Evolutionary conservation across 345 rosid genomes (phyloP), one percentile per base, ranked within the genome.

Genomic region (Lepidium didymum): DNA sequence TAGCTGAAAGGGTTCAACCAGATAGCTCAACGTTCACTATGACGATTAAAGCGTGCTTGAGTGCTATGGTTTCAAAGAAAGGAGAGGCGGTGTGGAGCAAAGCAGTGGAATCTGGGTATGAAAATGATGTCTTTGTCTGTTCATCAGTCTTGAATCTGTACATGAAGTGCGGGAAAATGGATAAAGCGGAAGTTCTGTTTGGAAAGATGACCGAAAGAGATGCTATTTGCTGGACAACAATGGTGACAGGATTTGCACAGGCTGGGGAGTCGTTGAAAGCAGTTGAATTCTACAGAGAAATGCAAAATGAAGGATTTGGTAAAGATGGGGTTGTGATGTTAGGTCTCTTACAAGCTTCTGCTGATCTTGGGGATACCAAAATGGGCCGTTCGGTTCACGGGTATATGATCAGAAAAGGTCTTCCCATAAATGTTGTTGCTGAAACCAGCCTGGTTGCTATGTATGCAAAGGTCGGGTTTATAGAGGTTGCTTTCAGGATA

Each of bases 11-110:
- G 40, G 62, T 73, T 43, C 79, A 46, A 65, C 91, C 96, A 14
- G 92, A 88, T 72, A 91, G 92, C 85, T 84, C 96, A 2, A 88
- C 80, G 34, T 86, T 86, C 56, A 86, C 97, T 3, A 43, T 88
- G 10, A 78, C 86, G 2, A 71, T 91, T 44, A 88, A 88, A 75
- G 97, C 93, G 0, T 88, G 96, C 46, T 76, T 82, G 15, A 81
- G 60, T 51, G 71, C 77, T 72, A 66, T 62, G 83, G 84, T 72
- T 42, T 38, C 70, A 64, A 67, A 78, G 68, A 59, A 23, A 56
- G 96, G 92, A 29, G 81, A 85, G 43, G 51, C 44, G 47, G 80
- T 88, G 45, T 86, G 92, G 89, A 4, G 67, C 31, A 78, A 67
- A 56, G 96, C 91, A 0, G 75, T 77, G n/a, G 82, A 70, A 47